Conservation (phyloP, 2,329 filamentous ascomycete species). For the Fusarium decemcellulare region DNA sequence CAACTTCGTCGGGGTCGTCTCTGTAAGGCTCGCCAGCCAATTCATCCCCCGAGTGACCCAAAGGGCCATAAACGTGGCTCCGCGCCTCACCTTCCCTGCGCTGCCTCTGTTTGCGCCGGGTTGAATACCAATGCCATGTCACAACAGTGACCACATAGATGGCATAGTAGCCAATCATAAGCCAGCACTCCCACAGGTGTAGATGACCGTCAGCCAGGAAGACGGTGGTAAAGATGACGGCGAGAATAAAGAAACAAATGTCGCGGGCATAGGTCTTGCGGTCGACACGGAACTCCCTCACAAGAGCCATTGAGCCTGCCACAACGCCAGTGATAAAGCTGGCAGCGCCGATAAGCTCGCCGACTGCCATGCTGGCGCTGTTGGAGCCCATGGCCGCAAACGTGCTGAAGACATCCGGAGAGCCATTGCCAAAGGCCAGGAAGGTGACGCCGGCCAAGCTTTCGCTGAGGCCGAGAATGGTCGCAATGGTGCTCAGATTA, state of each 20-base stretch:
- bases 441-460: slow-evolving; percentile 97
- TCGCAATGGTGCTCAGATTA: slow-evolving; percentile 93
- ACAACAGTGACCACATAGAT: slow-evolving; percentile 94
- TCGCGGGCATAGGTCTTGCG: slow-evolving; percentile 92
- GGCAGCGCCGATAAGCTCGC: slow-evolving; percentile 94
- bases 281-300: slow-evolving; percentile 94
- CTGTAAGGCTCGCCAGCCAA: slow-evolving; percentile 72
- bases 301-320: slow-evolving; percentile 95
- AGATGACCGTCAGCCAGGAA: slow-evolving; percentile 89
- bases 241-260: slow-evolving; percentile 90
- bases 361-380: slow-evolving; percentile 95
- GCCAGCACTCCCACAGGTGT: slow-evolving; percentile 88
- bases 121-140: slow-evolving; percentile 90
- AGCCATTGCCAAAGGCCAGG: slow-evolving; percentile 96
- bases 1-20: slow-evolving; percentile 64
- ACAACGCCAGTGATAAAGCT: slow-evolving; percentile 98
- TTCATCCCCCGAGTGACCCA: slow-evolving; percentile 66
- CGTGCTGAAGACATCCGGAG: slow-evolving; percentile 97
- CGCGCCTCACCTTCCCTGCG: slow-evolving; percentile 80
- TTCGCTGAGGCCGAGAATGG: slow-evolving; percentile 91
- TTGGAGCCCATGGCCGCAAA: slow-evolving; percentile 98
- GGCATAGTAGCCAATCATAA: slow-evolving; percentile 92
- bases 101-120: slow-evolving; percentile 70
- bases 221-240: slow-evolving; percentile 87
- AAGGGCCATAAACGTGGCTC: slow-evolving; percentile 77